Conservation (phyloP, 75 land plant species). For the Ceratopteris richardii region DNA sequence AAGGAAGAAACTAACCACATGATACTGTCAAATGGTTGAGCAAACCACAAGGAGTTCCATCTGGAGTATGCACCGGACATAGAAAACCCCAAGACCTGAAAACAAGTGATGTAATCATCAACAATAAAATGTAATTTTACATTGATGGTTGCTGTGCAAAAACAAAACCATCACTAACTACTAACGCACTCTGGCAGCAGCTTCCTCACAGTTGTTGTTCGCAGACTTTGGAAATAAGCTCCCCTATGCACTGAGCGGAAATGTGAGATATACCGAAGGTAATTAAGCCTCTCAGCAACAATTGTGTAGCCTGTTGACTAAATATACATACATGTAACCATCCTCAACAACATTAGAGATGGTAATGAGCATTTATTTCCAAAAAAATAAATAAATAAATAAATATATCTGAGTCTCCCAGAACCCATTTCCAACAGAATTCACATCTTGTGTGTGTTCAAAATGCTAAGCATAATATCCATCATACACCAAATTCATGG, state of each 20-base stretch:
- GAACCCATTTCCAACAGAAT: too few relatives aligned
- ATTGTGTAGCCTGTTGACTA: slow-evolving; percentile 75
- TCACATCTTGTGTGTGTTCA: too few relatives aligned
- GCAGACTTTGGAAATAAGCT: slow-evolving; percentile 70
- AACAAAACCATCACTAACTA: background rate
- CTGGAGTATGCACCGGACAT: slow-evolving; percentile 99
- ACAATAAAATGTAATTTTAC: background rate
- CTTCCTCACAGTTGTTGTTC: slow-evolving; percentile 93
- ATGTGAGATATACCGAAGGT: slow-evolving; percentile 77
- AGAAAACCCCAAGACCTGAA: slow-evolving; percentile 97
- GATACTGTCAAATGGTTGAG: slow-evolving; percentile 69
- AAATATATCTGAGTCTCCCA: too few relatives aligned
- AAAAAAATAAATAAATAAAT: too few relatives aligned
- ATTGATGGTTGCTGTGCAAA: background rate
- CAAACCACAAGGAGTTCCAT: slow-evolving; percentile 95
- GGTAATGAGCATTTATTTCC: too few relatives aligned
- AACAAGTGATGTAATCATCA: background rate
- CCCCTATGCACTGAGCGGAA: slow-evolving; percentile 97
- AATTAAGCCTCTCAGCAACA: slow-evolving; percentile 91
- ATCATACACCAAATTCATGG: too few relatives aligned
- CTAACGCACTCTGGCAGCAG: slow-evolving; percentile 87
- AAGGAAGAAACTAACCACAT: slow-evolving; percentile 70
- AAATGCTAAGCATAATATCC: too few relatives aligned
- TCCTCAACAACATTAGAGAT: background rate
- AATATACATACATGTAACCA: too few relatives aligned